phyloP scores from a whole-genome alignment of 208 protist genomes.

The Wallacemonas sp. region DNA sequence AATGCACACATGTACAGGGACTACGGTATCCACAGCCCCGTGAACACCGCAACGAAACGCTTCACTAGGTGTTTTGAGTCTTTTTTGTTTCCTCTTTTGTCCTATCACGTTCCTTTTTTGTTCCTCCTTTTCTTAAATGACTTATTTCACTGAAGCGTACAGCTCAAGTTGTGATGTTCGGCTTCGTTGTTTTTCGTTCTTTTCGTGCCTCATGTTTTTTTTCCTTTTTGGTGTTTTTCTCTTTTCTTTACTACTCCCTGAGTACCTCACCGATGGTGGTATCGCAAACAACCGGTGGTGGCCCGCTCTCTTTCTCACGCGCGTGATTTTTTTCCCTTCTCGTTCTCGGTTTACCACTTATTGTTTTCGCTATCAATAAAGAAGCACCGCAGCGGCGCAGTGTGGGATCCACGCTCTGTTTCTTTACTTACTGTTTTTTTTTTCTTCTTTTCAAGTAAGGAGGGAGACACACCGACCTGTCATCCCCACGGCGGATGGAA shows the following conservation, averaged over 20 bases:
- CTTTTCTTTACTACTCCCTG: neutral
- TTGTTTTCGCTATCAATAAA: neutral
- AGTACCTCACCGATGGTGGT: no score
- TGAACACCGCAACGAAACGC: no score
- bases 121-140: neutral
- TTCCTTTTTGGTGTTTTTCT: constrained; percentile 4
- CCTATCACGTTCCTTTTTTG: constrained; percentile 3
- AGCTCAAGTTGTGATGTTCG: neutral
- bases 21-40: no score
- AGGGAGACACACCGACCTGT: no score
- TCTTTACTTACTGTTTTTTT: constrained; percentile 5
- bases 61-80: constrained; percentile 1
- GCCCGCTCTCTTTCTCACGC: neutral
- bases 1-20: no score
- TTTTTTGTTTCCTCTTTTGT: constrained; percentile 7
- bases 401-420: constrained; percentile 9
- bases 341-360: neutral
- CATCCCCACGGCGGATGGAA: no score
- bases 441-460: neutral
- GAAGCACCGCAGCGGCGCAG: no score
- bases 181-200: constrained; percentile 3
- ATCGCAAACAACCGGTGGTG: no score
- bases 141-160: constrained; percentile 1
- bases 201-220: constrained; percentile 1
- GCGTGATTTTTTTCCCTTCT: neutral